A percentile compares a stretch with the other conserved stretches of the same genome.
Evolutionary conservation across 1,284 basidiomycete genomes (phyloP).

Genomic region (Veloporphyrellus conicus): DNA sequence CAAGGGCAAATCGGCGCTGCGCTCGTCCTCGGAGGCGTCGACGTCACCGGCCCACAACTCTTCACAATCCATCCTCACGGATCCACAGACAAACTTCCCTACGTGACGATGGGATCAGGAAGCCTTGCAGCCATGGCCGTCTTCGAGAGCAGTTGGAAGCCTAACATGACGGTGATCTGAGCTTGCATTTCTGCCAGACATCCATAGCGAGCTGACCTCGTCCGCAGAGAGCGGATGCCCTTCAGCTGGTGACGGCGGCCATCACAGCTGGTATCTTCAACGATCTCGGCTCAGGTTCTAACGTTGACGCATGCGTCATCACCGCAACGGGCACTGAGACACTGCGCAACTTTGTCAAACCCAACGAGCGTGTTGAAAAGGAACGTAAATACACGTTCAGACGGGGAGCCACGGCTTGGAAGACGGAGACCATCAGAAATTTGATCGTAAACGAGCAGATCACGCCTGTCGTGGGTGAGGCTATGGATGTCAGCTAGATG

Average conservation of each 20-base stretch:
- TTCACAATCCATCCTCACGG: conserved; percentile 98
- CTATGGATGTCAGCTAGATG: conserved; percentile 68
- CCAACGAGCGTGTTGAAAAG: conserved; percentile 84
- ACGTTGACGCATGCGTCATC: conserved; percentile 96
- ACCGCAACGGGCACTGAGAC: conserved; percentile 79
- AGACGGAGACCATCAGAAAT: conserved; percentile 70
- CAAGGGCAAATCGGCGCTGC: conserved; percentile 95
- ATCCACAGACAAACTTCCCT: conserved; percentile 97
- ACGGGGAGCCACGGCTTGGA: conserved; percentile 84
- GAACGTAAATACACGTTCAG: conserved; percentile 75
- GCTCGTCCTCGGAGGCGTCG: conserved; percentile 95
- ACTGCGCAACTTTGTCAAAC: conserved; percentile 87
- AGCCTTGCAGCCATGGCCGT: conserved; percentile 97
- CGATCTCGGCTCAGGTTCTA: conserved; percentile 96
- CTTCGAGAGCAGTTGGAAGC: conserved; percentile 86
- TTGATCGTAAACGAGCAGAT: conserved; percentile 72
- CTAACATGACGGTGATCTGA: conserved; percentile 70
- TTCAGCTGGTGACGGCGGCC: conserved; percentile 81
- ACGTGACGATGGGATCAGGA: conserved; percentile 98
- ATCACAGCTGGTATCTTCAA: conserved; percentile 98
- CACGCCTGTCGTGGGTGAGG: conserved; percentile 52
- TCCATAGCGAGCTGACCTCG: conserved; percentile 9
- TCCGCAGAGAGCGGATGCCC: conserved; percentile 72
- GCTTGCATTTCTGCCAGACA: background rate
- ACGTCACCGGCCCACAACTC: conserved; percentile 87